Evolutionary conservation across 164 flowering plant species (phyloP).

Genomic region (Vitis labrusca): DNA sequence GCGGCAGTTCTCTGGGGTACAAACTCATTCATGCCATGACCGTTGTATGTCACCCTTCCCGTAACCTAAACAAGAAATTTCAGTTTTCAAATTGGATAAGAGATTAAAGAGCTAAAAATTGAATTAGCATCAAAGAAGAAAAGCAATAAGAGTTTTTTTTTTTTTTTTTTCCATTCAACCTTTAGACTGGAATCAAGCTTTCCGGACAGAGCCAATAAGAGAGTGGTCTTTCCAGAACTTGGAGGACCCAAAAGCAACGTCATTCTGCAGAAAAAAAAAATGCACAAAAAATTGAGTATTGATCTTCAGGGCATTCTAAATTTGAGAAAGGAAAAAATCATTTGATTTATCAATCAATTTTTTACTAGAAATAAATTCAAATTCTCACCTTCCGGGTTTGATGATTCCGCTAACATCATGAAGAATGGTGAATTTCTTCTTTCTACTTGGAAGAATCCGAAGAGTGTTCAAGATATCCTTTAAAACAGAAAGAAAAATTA

Average conservation of each 20-base stretch:
- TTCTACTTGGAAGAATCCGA: conserved; percentile 44
- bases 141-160: background rate
- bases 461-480: conserved; percentile 45
- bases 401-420: conserved; percentile 66
- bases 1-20: no score
- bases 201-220: conserved; percentile 45
- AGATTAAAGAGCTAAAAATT: no score
- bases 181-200: conserved; percentile 43
- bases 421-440: conserved; percentile 52
- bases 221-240: conserved; percentile 48
- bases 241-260: conserved; percentile 53
- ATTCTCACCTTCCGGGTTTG: conserved; percentile 60
- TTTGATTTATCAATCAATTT: no score
- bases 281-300: no score
- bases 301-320: no score
- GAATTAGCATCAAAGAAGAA: background rate
- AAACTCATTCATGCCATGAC: no score
- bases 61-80: no score
- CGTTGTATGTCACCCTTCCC: no score
- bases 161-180: conserved; percentile 21
- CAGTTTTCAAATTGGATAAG: no score
- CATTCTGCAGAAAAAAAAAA: conserved; percentile 20
- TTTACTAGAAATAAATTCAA: no score
- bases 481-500: background rate
- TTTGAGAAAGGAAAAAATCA: no score